Evolutionary conservation across 139 green algal species (phyloP), one percentile per base, ranked within the genome.

Genomic region (Limnomonas spitsbergensis): DNA sequence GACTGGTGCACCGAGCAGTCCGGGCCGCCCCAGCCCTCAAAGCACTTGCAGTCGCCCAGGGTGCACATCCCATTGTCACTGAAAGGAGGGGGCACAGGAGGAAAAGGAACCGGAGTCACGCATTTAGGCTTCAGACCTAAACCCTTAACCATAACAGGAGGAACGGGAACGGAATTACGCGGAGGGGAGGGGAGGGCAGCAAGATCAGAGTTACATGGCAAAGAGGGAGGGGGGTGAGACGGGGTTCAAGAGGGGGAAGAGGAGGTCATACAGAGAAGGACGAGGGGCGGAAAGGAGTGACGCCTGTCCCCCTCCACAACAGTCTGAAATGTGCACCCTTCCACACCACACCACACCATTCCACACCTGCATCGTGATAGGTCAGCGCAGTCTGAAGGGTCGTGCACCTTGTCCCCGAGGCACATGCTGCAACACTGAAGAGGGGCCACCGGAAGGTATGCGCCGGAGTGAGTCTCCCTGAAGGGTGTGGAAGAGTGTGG

Each of bases 361-460:
- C n/a, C 47, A 29, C 20, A 61, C 47, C 20, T 61, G 47, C 91
- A 95, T 54, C 77, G 75, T 69, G 84, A 80, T 0, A 94, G 87
- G 68, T 91, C 86, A 1, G 67, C 78, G 70, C 90, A 94, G 61
- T 82, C 75, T 40, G 79, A 53, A n/a, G 81, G 75, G 70, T 86
- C 77, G 36, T 83, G 82, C 0, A 87, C 71, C 56, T 79, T 77
- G 31, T 69, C 61, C 47, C 78, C 75, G 7, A 95, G 54, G 82
- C 90, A 95, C 7, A 87, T 67, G 66, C 83, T 83, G 87, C 91
- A 95, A 84, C 91, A 95, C 73, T 88, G 61, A 0, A 88, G 81
- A 0, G 91, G 90, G 0, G 81, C 88, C 6, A 94, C 82, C 0
- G 91, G 91, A 4, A 94, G 89, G 20, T 85, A 82, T 24, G 90